phyloP scores from a whole-genome alignment of 2,329 filamentous ascomycete genomes.

The Aureobasidium sp. region DNA sequence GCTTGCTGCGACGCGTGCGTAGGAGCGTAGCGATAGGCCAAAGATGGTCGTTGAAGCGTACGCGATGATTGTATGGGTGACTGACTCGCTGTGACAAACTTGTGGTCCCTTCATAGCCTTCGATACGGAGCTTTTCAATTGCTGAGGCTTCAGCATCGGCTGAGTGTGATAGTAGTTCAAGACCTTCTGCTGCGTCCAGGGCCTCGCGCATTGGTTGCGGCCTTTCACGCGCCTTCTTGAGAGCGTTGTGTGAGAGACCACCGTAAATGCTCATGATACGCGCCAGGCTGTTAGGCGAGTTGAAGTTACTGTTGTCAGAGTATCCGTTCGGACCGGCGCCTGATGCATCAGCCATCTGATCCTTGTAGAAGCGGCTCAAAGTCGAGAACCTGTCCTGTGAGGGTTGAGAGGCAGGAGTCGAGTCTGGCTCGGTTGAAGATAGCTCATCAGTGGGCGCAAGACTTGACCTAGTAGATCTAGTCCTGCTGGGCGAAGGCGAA shows the following conservation, averaged over 20 bases:
- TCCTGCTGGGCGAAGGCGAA: constrained; percentile 6
- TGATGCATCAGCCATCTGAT: constrained; percentile 61
- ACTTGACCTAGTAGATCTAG: neutral
- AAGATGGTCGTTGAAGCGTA: constrained; percentile 64
- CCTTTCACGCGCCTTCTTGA: constrained; percentile 61
- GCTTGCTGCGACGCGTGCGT: constrained; percentile 87
- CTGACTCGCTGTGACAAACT: constrained; percentile 45
- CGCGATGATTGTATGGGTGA: constrained; percentile 38
- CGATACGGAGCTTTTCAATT: constrained; percentile 48
- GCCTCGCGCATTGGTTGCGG: constrained; percentile 76
- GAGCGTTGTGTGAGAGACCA: constrained; percentile 51
- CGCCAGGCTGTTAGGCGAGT: constrained; percentile 72
- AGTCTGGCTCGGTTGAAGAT: constrained; percentile 17
- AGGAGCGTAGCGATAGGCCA: constrained; percentile 77
- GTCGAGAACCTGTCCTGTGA: constrained; percentile 66
- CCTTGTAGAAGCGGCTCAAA: constrained; percentile 73
- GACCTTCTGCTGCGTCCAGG: constrained; percentile 60
- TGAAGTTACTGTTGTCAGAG: constrained; percentile 51
- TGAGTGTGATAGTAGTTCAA: constrained; percentile 44
- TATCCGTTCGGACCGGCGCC: constrained; percentile 47
- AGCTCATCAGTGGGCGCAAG: neutral
- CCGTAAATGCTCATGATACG: constrained; percentile 92
- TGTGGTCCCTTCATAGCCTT: constrained; percentile 62
- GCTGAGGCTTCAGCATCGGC: constrained; percentile 45
- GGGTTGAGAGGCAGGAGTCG: constrained; percentile 16